A percentile compares a stretch with the other conserved stretches of the same genome.
Conservation (phyloP, 2,329 filamentous ascomycete species). For the Parastagonospora avenae region DNA sequence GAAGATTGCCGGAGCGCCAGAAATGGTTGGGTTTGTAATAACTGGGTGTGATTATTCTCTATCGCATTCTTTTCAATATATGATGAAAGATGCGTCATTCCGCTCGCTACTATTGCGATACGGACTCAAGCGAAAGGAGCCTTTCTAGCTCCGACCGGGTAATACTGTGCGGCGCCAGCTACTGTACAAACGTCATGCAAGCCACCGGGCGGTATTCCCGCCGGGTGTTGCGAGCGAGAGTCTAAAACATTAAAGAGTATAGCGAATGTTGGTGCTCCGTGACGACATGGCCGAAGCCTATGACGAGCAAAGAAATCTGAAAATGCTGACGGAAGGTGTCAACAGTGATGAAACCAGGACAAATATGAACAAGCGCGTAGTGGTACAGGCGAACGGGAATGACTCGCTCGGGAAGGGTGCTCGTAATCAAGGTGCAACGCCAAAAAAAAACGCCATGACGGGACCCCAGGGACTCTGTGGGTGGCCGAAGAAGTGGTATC, state of each 20-base stretch:
- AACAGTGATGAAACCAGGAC: slow-evolving; percentile 1
- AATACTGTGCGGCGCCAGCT: slow-evolving; percentile 17
- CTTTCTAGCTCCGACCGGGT: slow-evolving; percentile 12
- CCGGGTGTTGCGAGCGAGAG: slow-evolving; percentile 37
- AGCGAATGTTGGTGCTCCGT: slow-evolving; percentile 41
- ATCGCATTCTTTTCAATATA: slow-evolving; percentile 19
- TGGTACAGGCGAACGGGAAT: slow-evolving; percentile 37
- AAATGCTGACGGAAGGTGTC: slow-evolving; percentile 11
- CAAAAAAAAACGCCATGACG: slow-evolving; percentile 25
- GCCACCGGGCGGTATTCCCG: slow-evolving; percentile 16
- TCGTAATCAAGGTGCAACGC: slow-evolving; percentile 30
- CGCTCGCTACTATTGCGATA: slow-evolving; percentile 18
- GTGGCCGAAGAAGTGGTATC: slow-evolving; percentile 25
- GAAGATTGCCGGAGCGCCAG: slow-evolving; percentile 3
- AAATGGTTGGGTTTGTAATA: not conserved
- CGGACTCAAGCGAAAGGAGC: slow-evolving; percentile 18
- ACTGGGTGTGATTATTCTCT: slow-evolving; percentile 30
- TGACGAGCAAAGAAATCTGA: slow-evolving; percentile 23
- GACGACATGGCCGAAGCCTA: slow-evolving; percentile 21
- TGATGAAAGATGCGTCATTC: slow-evolving; percentile 28
- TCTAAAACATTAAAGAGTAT: slow-evolving; percentile 47
- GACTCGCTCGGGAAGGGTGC: slow-evolving; percentile 33
- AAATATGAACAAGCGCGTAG: slow-evolving; percentile 18
- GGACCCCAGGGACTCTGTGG: slow-evolving; percentile 9
- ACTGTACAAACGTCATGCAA: slow-evolving; percentile 46